Evolutionary conservation across 2,329 filamentous ascomycete species (phyloP), one percentile per base, ranked within the genome.

Genomic region (Penicillium thymicola): DNA sequence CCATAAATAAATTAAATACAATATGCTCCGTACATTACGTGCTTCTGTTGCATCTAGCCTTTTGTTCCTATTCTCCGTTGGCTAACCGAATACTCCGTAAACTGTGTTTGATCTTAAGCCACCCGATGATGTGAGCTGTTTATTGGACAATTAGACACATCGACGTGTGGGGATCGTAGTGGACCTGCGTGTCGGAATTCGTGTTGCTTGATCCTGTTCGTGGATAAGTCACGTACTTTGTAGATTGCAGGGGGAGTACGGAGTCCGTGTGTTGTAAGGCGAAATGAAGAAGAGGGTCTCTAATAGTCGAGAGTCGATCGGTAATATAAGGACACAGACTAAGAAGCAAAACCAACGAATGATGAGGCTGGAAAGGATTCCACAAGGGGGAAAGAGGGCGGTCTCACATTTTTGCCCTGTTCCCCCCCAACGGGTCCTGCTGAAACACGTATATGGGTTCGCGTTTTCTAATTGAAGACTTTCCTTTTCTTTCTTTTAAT

Each of bases 341-440:
- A 28, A 32, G 4, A 14, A 11, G 30, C 21, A 41, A 3, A 34
- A 14, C 5, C 14, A 45, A 45, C 45, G 55, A 53, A 37, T 36
- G 18, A 37, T 32, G 23, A 25, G 18, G 23, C 14, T 38, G 37
- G 37, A 38, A 38, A 54, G 27, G 46, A 55, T 52, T 57, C 49
- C 50, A 51, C 41, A 44, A 13, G 48, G 30, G 37, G 40, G 48
- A 40, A 52, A 52, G 46, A 63, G 57, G 59, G 52, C 38, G 52
- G 60, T 65, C 62, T 65, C 64, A 65, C 64, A 65, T 65, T 65
- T 61, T 60, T 59, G 46, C 23, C 30, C 43, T n/a, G 45, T 43
- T 53, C 21, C 42, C 34, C 51, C 51, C 54, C 52, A 62, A 63
- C 59, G 51, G 57, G 37, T 13, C 21, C 42, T 58, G 55, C 41